These are phyloP conservation scores for Saxophila tyrrhenica DNA, from an alignment of 495 filamentous ascomycete genomes.

Conservation along the genomic window DNA sequence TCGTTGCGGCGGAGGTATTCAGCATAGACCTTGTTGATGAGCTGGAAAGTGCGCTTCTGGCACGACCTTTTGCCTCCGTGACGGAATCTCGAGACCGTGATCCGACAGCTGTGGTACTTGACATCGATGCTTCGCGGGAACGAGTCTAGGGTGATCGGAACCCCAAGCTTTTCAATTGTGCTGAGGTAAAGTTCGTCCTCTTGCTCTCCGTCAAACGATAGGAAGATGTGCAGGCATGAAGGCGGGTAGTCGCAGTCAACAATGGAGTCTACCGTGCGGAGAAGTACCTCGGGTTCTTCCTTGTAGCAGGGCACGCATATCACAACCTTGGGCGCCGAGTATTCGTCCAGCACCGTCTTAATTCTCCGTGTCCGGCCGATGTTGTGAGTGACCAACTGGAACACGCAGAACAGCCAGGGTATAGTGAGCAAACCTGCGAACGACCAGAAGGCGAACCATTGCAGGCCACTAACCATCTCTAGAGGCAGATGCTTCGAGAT, in stretches of 20 bases:
- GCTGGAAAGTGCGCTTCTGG: conserved; percentile 86
- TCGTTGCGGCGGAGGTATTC: conserved; percentile 83
- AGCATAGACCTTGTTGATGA: conserved; percentile 87
- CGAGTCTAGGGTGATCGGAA: conserved; percentile 60
- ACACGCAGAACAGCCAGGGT: conserved; percentile 90
- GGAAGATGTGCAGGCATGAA: conserved; percentile 87
- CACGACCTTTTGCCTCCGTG: conserved; percentile 92
- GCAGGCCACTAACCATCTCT: conserved; percentile 55
- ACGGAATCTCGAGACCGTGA: conserved; percentile 86
- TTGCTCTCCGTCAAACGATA: conserved; percentile 86
- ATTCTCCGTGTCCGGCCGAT: conserved; percentile 71
- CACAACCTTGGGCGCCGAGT: conserved; percentile 83
- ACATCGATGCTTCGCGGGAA: conserved; percentile 92
- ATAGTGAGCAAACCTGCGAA: conserved; percentile 75
- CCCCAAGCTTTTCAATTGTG: conserved; percentile 78
- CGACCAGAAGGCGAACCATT: conserved; percentile 96
- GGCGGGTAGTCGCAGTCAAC: conserved; percentile 92
- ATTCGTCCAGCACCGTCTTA: conserved; percentile 73
- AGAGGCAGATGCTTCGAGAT: conserved; percentile 60
- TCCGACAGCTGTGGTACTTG: conserved; percentile 63
- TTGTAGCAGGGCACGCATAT: conserved; percentile 98
- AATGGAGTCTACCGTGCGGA: conserved; percentile 83
- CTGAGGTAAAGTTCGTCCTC: conserved; percentile 83
- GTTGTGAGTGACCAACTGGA: conserved; percentile 74
- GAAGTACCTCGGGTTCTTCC: conserved; percentile 73